Conservation (phyloP, 306 rosid genomes). For the Carpinus fangiana region DNA sequence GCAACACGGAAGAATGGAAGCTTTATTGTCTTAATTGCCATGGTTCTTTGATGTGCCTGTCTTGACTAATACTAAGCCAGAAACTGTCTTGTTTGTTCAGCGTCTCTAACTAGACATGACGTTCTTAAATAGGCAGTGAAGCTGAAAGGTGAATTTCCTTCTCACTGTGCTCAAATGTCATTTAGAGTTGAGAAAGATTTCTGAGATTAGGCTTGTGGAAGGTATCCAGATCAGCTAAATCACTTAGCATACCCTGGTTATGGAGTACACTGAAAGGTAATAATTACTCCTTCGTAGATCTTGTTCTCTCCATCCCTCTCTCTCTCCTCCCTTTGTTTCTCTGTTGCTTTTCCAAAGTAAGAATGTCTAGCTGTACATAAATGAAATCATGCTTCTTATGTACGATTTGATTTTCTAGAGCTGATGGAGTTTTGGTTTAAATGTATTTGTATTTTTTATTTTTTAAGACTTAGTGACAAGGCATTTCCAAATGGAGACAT, state of each 20-base stretch:
- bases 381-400: background rate
- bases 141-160: constrained; percentile 24
- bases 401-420: constrained; percentile 5
- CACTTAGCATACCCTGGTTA: constrained; percentile 23
- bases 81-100: background rate
- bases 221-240: constrained; percentile 26
- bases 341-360: background rate
- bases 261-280: constrained; percentile 67
- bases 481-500: constrained; percentile 67
- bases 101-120: background rate
- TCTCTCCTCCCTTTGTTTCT: constrained; percentile 7
- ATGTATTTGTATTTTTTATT: constrained; percentile 20
- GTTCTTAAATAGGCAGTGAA: constrained; percentile 19
- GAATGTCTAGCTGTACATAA: background rate
- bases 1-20: background rate
- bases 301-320: constrained; percentile 14
- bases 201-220: constrained; percentile 19
- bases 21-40: background rate
- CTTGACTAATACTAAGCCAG: background rate
- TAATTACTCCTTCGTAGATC: constrained; percentile 7
- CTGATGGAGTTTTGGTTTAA: constrained; percentile 18
- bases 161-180: constrained; percentile 14
- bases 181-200: constrained; percentile 24
- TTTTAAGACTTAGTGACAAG: constrained; percentile 54
- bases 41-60: background rate